phyloP scores from a whole-genome alignment of 371 early-diverging fungal genomes.

The Mucor racemosus region DNA sequence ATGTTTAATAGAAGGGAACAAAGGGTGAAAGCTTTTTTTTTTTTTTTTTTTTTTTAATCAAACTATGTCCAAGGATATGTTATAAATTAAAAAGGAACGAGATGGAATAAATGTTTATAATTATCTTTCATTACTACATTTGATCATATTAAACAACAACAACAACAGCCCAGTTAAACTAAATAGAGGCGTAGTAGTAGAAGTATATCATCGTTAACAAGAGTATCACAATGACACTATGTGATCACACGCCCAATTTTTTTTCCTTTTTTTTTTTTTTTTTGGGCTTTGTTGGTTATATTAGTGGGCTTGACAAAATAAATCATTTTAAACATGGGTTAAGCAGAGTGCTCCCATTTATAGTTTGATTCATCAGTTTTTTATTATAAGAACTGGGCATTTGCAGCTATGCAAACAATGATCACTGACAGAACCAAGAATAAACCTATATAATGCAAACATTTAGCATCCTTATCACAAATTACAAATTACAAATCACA shows the following conservation, averaged over 20 bases:
- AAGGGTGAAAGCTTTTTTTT: not conserved
- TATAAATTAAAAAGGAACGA: not conserved
- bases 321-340: not conserved
- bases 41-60: not conserved
- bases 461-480: not conserved
- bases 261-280: conserved; percentile 1
- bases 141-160: not conserved
- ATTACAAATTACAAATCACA: too few relatives aligned
- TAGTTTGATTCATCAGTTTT: conserved; percentile 11
- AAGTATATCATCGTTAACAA: not conserved
- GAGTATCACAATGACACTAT: conserved; percentile 2
- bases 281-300: conserved; percentile 3
- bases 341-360: not conserved
- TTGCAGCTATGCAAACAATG: conserved; percentile 39
- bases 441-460: conserved; percentile 13
- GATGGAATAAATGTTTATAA: not conserved
- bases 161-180: conserved; percentile 2
- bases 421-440: conserved; percentile 42
- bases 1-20: too few relatives aligned
- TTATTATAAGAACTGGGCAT: conserved; percentile 30
- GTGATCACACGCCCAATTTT: not conserved
- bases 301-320: not conserved
- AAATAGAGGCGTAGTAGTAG: not conserved
- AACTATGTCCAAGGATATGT: not conserved
- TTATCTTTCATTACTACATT: not conserved